These are phyloP conservation scores for Phanerochaete carnosa DNA, from an alignment of 768 basidiomycete species.

Conservation along the genomic window DNA sequence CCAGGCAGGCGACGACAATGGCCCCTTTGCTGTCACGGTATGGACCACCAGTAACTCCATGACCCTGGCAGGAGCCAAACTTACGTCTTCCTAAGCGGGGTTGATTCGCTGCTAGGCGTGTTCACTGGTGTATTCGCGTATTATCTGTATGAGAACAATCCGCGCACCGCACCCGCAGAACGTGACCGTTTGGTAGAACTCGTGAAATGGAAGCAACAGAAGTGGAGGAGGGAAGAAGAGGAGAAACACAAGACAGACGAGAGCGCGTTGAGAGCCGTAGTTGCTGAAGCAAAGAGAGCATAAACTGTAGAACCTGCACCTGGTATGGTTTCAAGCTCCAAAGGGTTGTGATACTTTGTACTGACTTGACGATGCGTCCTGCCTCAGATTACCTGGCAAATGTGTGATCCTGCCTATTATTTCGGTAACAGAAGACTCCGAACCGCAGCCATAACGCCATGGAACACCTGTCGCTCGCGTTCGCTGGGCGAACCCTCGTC, in stretches of 20 bases:
- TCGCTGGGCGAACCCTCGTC: constrained; percentile 20
- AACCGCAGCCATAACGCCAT: constrained; percentile 43
- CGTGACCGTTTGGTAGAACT: constrained; percentile 55
- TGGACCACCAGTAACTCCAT: constrained; percentile 5
- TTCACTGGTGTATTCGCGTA: constrained; percentile 79
- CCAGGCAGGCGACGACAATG: no score
- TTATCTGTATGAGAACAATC: constrained; percentile 78
- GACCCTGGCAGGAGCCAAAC: not conserved
- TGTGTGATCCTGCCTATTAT: not conserved
- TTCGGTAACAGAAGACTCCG: constrained; percentile 21
- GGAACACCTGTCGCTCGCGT: constrained; percentile 37
- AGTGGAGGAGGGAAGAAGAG: constrained; percentile 28
- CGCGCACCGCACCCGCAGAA: constrained; percentile 59
- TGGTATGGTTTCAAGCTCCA: not conserved
- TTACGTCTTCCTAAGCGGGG: constrained; percentile 36
- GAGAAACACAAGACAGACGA: constrained; percentile 14
- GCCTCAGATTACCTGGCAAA: not conserved
- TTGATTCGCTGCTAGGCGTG: constrained; percentile 73
- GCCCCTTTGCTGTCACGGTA: constrained; percentile 55
- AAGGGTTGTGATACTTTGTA: not conserved
- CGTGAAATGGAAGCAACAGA: constrained; percentile 64
- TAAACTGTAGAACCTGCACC: no score
- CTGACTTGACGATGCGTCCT: not conserved
- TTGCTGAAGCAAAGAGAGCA: not conserved
- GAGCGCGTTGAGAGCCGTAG: not conserved